Conservation (phyloP, 345 rosid genomes). For the Eucalyptus decipiens region DNA sequence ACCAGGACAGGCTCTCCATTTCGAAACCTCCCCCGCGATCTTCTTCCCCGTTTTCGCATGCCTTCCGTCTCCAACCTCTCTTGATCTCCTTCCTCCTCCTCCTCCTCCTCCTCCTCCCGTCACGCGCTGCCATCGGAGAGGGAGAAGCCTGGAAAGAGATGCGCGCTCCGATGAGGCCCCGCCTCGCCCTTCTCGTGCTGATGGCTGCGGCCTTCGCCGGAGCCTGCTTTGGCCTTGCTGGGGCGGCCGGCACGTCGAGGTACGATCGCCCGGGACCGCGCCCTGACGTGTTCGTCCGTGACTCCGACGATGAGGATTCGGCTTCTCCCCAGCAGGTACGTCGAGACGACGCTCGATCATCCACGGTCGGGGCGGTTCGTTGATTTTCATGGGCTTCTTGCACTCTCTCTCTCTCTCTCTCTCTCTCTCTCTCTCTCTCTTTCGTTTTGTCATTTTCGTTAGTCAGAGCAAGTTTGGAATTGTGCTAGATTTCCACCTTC, state of each 20-base stretch:
- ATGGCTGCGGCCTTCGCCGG: not conserved
- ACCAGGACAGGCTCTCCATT: not conserved
- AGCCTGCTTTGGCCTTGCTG: not conserved
- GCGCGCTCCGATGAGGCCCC: not conserved
- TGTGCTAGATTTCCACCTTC: not conserved
- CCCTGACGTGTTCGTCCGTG: not conserved
- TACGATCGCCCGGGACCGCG: constrained; percentile 40
- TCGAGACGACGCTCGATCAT: not conserved
- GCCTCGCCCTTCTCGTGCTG: not conserved
- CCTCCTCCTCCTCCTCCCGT: not conserved
- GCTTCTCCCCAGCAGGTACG: constrained; percentile 52
- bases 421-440: not conserved
- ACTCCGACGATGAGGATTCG: not conserved
- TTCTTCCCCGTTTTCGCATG: not conserved
- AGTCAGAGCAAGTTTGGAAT: not conserved
- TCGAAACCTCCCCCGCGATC: not conserved
- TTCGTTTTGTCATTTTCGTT: no score
- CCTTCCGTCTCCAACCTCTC: not conserved
- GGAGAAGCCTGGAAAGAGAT: not conserved
- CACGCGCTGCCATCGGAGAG: not conserved
- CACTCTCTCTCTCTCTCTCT: not conserved
- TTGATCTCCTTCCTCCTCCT: not conserved
- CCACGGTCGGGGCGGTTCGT: not conserved
- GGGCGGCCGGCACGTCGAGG: not conserved
- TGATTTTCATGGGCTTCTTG: not conserved